phyloP scores from a whole-genome alignment of 2,329 filamentous ascomycete genomes.

The Cytospora chrysosperma region DNA sequence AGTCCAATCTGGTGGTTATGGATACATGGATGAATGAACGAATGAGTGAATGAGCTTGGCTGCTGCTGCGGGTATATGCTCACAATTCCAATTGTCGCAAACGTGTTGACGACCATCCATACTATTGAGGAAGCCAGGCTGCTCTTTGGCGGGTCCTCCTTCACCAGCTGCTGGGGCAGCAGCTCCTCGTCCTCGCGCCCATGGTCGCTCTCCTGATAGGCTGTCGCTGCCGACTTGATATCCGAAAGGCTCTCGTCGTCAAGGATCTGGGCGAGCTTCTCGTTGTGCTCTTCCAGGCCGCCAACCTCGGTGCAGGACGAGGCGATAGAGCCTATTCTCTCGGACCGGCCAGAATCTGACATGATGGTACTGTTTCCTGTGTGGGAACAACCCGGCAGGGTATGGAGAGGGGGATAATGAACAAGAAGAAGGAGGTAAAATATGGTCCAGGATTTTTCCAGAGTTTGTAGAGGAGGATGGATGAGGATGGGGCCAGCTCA shows the following conservation, averaged over 20 bases:
- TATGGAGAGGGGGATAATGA: too few species aligned
- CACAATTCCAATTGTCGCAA: conserved; percentile 64
- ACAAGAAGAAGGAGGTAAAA: background rate
- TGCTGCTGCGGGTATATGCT: conserved; percentile 28
- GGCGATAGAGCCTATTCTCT: conserved; percentile 33
- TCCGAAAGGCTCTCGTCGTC: background rate
- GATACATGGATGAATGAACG: background rate
- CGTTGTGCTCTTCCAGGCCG: conserved; percentile 35
- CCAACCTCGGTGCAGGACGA: conserved; percentile 37
- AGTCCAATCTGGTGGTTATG: background rate
- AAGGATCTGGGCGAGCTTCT: conserved; percentile 29
- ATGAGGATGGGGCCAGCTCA: background rate
- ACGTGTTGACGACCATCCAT: conserved; percentile 62
- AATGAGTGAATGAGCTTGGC: background rate
- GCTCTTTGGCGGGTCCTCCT: conserved; percentile 36
- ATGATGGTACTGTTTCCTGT: conserved; percentile 25
- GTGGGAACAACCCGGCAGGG: background rate
- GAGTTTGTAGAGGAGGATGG: background rate
- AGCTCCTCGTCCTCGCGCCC: conserved; percentile 43
- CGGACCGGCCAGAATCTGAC: conserved; percentile 27
- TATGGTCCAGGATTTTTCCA: background rate
- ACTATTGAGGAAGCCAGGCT: conserved; percentile 42
- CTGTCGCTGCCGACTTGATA: conserved; percentile 13
- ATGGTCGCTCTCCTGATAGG: conserved; percentile 35
- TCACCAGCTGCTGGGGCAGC: conserved; percentile 36